These are phyloP conservation scores for Wickerhamia fluorescens DNA, from an alignment of 805 yeast genomes.

Conservation along the genomic window DNA sequence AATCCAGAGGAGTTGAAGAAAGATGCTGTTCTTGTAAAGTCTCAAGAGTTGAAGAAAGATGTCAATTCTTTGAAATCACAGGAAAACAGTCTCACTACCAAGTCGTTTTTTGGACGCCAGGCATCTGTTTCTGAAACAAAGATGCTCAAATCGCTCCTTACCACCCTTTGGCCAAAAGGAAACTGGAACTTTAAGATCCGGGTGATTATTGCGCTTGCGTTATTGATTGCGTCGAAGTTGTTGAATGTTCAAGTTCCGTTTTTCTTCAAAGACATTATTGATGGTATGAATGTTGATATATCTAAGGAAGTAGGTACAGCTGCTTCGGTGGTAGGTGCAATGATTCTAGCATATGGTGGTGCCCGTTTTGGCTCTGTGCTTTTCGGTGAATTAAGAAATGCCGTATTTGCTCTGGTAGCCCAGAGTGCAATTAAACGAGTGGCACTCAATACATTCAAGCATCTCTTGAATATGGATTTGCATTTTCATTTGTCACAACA, in stretches of 20 bases:
- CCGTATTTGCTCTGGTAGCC: slow-evolving; percentile 91
- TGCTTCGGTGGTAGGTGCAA: slow-evolving; percentile 56
- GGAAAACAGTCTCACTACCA: too few species aligned
- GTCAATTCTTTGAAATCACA: too few species aligned
- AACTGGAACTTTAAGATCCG: slow-evolving; percentile 61
- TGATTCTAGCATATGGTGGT: slow-evolving; percentile 82
- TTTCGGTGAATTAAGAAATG: slow-evolving; percentile 92
- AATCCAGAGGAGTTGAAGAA: too few species aligned
- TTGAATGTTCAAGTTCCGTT: slow-evolving; percentile 95
- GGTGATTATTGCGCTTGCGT: slow-evolving; percentile 65
- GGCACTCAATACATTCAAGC: slow-evolving; percentile 80
- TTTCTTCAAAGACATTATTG: slow-evolving; percentile 79
- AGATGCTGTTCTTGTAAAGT: too few species aligned
- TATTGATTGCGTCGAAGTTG: slow-evolving; percentile 74
- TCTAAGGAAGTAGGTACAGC: slow-evolving; percentile 50
- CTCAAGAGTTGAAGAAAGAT: too few species aligned
- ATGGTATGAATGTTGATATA: slow-evolving; percentile 92
- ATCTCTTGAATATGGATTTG: slow-evolving; percentile 74
- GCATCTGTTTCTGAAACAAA: slow-evolving; percentile 36
- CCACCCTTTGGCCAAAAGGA: slow-evolving; percentile 77
- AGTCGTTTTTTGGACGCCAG: slow-evolving; percentile 19
- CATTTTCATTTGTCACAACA: slow-evolving; percentile 87
- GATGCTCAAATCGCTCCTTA: slow-evolving; percentile 57
- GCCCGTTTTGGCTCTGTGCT: slow-evolving; percentile 92
- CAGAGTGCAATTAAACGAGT: slow-evolving; percentile 90